Base-by-base conservation (phyloP, 805 yeast species). In the Candida saitoana region DNA sequence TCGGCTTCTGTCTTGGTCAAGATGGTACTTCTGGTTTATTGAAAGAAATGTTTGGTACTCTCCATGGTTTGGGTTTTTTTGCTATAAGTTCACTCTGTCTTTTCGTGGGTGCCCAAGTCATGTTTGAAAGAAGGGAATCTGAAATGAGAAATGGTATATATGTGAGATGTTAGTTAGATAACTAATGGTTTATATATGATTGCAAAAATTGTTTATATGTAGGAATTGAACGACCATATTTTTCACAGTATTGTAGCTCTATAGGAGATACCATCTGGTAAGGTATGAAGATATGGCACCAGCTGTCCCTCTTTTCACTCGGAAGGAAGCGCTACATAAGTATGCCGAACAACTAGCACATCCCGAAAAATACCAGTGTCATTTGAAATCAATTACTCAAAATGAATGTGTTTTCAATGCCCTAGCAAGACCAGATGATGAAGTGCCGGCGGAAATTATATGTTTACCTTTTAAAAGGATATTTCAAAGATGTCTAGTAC, bases 1-100 rank as follows among this genome's bases (percentile, higher is more conserved):
- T 85, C 56, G 99, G 99, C 0, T 93, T 93, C 62, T 93, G 97
- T 53, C 72, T 93, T 25, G 98, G 97, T 6, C 71, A 81, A 20
- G 96, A 88, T 45, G 99, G 99, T 1, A 80, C 90, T 19, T 50
- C 72, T 19, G 68, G 73, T 33, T 71, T 91, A 49, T 65, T 91
- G 17, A 55, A 60, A 16, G 90, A 82, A 41, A 81, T 91, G 77
- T 77, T 89, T 52, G 69, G 76, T 18, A 88, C 98, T 0, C 60
- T 68, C 14, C 68, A 73, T 7, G 98, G 98, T 0, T 57, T 85
- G 31, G 63, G 65, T 17, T 84, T 87, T 53, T 75, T 85, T 41
- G 49, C 80, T 4, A 52, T 73, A 12, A 79, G 95, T 3, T 80
- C 85, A 43, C 57, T 60, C 3, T 77, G 85, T 46, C 68, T 93